Percentiles rank a stretch among this genome's conserved stretches.
These are phyloP conservation scores for Colletotrichum chrysophilum DNA, from an alignment of 2,329 filamentous ascomycete genomes.

Conservation along the genomic window DNA sequence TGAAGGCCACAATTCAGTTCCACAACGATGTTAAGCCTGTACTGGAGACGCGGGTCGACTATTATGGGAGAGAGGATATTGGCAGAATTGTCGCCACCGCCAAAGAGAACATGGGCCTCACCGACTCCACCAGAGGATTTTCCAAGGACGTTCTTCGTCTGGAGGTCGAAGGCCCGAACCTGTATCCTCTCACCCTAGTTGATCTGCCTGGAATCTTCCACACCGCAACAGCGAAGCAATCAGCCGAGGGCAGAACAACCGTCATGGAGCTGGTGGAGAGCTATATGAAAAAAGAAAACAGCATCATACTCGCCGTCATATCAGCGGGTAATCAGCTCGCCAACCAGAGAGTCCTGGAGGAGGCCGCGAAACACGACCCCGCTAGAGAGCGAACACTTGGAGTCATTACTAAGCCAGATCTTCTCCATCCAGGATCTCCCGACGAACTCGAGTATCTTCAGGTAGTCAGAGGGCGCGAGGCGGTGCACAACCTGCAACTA, in stretches of 20 bases:
- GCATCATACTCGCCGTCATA: conserved; percentile 63
- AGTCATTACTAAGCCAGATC: conserved; percentile 63
- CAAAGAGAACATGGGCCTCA: conserved; percentile 53
- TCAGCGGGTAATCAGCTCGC: conserved; percentile 54
- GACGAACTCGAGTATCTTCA: conserved; percentile 43
- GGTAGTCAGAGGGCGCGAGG: conserved; percentile 37
- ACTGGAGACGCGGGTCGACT: conserved; percentile 33
- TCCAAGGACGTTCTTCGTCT: conserved; percentile 51
- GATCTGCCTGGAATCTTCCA: conserved; percentile 57
- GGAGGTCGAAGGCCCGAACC: conserved; percentile 47
- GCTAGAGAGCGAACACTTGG: conserved; percentile 54
- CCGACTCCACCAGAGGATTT: conserved; percentile 35
- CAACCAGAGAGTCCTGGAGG: conserved; percentile 55
- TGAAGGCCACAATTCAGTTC: conserved; percentile 49
- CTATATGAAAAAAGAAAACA: conserved; percentile 64
- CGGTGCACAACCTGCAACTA: conserved; percentile 35
- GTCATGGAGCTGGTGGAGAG: conserved; percentile 44
- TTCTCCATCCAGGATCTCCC: conserved; percentile 37
- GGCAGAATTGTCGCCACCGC: conserved; percentile 56
- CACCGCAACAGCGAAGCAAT: conserved; percentile 34
- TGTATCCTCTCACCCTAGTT: conserved; percentile 56
- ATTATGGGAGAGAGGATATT: conserved; percentile 40
- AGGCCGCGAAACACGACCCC: conserved; percentile 47
- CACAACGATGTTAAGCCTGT: conserved; percentile 27
- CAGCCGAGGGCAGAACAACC: conserved; percentile 30